These are phyloP conservation scores for Erodium moschatum DNA, from an alignment of 441 rosid genomes.

Conservation along the genomic window DNA sequence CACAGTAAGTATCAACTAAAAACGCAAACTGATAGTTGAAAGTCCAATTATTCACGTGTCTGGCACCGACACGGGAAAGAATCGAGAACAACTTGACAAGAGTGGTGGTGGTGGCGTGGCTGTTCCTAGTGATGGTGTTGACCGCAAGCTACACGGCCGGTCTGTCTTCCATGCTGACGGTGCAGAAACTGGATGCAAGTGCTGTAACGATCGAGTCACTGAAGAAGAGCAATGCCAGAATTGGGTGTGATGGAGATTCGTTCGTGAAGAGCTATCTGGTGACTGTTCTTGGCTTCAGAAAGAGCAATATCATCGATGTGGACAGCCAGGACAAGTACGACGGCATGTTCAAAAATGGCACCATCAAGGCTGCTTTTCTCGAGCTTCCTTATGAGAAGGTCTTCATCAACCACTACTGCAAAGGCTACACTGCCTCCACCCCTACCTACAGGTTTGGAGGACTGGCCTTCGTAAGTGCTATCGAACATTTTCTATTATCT, in stretches of 20 bases:
- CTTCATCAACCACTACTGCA: constrained; percentile 15
- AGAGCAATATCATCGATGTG: background rate
- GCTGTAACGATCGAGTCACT: constrained; percentile 21
- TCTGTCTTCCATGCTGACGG: constrained; percentile 43
- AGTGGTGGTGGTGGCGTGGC: constrained; percentile 40
- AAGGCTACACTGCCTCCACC: constrained; percentile 7
- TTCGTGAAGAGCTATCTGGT: constrained; percentile 10
- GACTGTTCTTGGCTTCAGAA: background rate
- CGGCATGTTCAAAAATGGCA: background rate
- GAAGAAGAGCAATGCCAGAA: background rate
- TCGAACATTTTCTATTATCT: too few species aligned
- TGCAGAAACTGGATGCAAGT: constrained; percentile 24
- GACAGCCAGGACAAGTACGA: background rate
- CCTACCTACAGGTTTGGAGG: constrained; percentile 17
- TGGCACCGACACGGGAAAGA: constrained; percentile 30
- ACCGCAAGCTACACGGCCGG: constrained; percentile 46
- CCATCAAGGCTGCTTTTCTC: constrained; percentile 10
- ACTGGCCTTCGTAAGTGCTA: constrained; percentile 19
- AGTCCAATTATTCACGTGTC: too few species aligned
- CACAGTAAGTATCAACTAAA: too few species aligned
- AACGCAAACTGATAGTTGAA: too few species aligned
- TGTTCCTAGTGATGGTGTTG: constrained; percentile 40
- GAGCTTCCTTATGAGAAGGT: constrained; percentile 19
- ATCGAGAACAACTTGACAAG: constrained; percentile 30
- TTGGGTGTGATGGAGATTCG: constrained; percentile 15